Evolutionary conservation across 768 basidiomycete species (phyloP).

Genomic region (Mycena sanguinolenta): DNA sequence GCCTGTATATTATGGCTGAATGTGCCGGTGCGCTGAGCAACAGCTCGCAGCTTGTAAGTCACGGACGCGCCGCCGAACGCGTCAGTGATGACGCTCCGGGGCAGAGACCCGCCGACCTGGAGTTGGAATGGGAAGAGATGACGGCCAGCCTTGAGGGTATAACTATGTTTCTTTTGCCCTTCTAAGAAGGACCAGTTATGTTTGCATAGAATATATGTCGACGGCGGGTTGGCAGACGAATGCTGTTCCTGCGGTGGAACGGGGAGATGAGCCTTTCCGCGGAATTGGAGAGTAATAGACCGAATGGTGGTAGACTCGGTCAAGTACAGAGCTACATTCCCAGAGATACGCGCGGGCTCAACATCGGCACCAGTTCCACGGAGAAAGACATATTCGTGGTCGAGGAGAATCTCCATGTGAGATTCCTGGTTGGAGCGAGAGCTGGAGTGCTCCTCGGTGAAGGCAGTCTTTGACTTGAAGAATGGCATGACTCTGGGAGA

Average conservation of each 20-base stretch:
- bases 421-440: background rate
- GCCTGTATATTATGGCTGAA: constrained; percentile 75
- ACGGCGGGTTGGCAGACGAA: constrained; percentile 55
- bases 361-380: constrained; percentile 86
- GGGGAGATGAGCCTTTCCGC: constrained; percentile 85
- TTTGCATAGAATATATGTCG: constrained; percentile 76
- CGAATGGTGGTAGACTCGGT: constrained; percentile 85
- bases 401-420: constrained; percentile 79
- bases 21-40: constrained; percentile 77
- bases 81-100: constrained; percentile 76
- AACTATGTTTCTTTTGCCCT: constrained; percentile 79
- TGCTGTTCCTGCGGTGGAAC: constrained; percentile 69
- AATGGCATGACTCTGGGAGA: constrained; percentile 22
- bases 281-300: constrained; percentile 86
- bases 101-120: constrained; percentile 86
- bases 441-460: constrained; percentile 2
- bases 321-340: constrained; percentile 84
- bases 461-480: constrained; percentile 17
- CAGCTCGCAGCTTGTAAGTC: constrained; percentile 89
- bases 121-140: constrained; percentile 95
- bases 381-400: constrained; percentile 77
- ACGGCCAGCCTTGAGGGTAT: constrained; percentile 94
- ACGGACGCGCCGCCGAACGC: constrained; percentile 74
- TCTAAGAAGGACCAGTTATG: constrained; percentile 96
- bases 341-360: constrained; percentile 84